These are phyloP conservation scores for Lasiosphaeria ovina DNA, from an alignment of 495 filamentous ascomycete genomes.

Conservation along the genomic window DNA sequence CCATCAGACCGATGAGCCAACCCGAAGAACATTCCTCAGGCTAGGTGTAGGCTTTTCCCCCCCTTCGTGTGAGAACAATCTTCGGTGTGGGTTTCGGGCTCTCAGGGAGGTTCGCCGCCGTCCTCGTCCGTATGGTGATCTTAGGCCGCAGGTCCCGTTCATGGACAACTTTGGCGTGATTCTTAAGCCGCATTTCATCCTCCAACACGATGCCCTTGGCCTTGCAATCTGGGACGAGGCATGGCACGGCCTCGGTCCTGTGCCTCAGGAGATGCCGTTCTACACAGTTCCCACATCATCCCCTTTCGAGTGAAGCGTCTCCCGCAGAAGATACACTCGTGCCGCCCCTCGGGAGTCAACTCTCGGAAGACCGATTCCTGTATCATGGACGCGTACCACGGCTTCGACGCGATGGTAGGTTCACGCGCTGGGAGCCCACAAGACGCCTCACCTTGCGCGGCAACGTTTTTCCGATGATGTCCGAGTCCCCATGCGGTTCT, in stretches of 20 bases:
- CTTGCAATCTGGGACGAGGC: not conserved
- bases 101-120: not conserved
- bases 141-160: not conserved
- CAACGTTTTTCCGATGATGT: no score
- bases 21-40: no score
- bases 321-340: slow-evolving; percentile 4
- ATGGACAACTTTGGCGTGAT: slow-evolving; percentile 1
- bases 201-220: slow-evolving; percentile 3
- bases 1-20: no score
- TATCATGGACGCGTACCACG: slow-evolving; percentile 4
- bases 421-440: not conserved
- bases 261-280: slow-evolving; percentile 3
- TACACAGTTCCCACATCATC: slow-evolving; percentile 7
- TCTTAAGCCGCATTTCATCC: slow-evolving; percentile 4
- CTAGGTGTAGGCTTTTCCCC: no score
- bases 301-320: slow-evolving; percentile 6
- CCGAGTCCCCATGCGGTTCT: not conserved
- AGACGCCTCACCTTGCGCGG: not conserved
- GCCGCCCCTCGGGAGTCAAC: not conserved
- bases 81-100: slow-evolving; percentile 1
- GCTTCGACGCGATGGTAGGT: slow-evolving; percentile 3
- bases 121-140: slow-evolving; percentile 3
- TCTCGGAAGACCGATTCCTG: slow-evolving; percentile 1
- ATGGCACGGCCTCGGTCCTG: slow-evolving; percentile 1
- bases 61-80: not conserved